phyloP scores from a whole-genome alignment of 1,139 yeast species.

The Geotrichum carabidarum region DNA sequence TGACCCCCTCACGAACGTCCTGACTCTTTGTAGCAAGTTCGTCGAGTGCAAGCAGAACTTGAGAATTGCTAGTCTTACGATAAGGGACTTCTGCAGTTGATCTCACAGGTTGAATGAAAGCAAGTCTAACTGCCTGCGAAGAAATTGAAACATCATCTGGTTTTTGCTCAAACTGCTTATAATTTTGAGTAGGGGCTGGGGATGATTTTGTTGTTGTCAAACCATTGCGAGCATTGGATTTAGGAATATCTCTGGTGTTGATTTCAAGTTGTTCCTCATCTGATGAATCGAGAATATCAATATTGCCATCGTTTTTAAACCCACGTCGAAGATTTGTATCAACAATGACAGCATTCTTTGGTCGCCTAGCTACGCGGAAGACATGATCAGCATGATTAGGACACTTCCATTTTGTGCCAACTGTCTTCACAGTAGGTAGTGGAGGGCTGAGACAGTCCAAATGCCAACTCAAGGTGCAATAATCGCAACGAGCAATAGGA shows the following conservation, averaged over 20 bases:
- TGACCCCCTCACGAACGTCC: conserved; percentile 35
- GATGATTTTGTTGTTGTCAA: background rate
- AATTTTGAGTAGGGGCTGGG: too few species aligned
- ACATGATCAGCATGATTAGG: conserved; percentile 68
- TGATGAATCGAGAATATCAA: conserved; percentile 50
- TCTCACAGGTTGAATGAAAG: conserved; percentile 52
- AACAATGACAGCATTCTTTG: conserved; percentile 50
- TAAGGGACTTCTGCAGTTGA: conserved; percentile 26
- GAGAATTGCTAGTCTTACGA: conserved; percentile 27
- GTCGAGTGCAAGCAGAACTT: conserved; percentile 34
- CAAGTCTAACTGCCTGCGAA: conserved; percentile 67
- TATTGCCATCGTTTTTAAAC: conserved; percentile 59
- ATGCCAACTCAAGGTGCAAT: conserved; percentile 86
- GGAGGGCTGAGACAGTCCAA: conserved; percentile 83
- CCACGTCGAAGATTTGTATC: conserved; percentile 59
- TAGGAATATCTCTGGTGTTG: conserved; percentile 43
- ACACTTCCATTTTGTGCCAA: conserved; percentile 88
- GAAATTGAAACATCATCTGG: conserved; percentile 41
- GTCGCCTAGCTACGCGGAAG: conserved; percentile 41
- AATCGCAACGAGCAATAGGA: conserved; percentile 71
- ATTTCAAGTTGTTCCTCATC: conserved; percentile 29
- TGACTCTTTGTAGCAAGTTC: conserved; percentile 34
- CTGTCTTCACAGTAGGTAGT: conserved; percentile 63
- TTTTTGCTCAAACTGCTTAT: too few species aligned
- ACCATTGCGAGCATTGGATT: conserved; percentile 13